Evolutionary conservation across 2,329 filamentous ascomycete species (phyloP).

Genomic region (Pyrenophora seminiperda): DNA sequence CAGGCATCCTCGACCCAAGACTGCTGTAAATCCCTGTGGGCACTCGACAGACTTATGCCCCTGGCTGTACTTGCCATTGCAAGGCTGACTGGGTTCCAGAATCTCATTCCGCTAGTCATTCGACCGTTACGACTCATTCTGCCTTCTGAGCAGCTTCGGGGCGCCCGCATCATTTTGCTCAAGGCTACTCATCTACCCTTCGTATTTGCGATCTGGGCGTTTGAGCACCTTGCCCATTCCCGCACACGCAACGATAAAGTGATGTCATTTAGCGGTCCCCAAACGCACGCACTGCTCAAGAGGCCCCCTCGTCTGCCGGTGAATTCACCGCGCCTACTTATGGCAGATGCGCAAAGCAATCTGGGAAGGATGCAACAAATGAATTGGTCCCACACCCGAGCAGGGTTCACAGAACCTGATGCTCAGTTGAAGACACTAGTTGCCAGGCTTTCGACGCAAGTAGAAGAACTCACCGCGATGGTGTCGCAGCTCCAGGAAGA

Average conservation of each 20-base stretch:
- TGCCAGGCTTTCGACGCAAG: constrained; percentile 46
- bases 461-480: constrained; percentile 48
- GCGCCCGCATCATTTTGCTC: constrained; percentile 62
- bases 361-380: constrained; percentile 22
- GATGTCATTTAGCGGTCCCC: constrained; percentile 42
- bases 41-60: constrained; percentile 7
- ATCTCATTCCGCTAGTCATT: constrained; percentile 74
- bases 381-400: constrained; percentile 30
- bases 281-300: constrained; percentile 33
- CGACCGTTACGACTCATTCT: constrained; percentile 73
- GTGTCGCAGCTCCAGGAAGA: constrained; percentile 47
- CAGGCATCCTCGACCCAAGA: constrained; percentile 28
- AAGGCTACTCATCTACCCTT: constrained; percentile 69
- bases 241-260: constrained; percentile 25
- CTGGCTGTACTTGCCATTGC: constrained; percentile 8
- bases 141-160: constrained; percentile 67
- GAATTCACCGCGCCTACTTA: constrained; percentile 40
- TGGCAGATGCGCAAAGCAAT: constrained; percentile 31
- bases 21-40: constrained; percentile 10
- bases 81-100: constrained; percentile 55
- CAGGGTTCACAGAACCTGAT: constrained; percentile 35
- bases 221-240: constrained; percentile 57
- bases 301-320: constrained; percentile 38
- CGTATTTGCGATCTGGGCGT: constrained; percentile 70
- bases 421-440: constrained; percentile 46